Percentiles rank a stretch among this genome's conserved stretches.
Conservation (phyloP, 768 basidiomycete genomes). For the Boletus subcaerulescens region DNA sequence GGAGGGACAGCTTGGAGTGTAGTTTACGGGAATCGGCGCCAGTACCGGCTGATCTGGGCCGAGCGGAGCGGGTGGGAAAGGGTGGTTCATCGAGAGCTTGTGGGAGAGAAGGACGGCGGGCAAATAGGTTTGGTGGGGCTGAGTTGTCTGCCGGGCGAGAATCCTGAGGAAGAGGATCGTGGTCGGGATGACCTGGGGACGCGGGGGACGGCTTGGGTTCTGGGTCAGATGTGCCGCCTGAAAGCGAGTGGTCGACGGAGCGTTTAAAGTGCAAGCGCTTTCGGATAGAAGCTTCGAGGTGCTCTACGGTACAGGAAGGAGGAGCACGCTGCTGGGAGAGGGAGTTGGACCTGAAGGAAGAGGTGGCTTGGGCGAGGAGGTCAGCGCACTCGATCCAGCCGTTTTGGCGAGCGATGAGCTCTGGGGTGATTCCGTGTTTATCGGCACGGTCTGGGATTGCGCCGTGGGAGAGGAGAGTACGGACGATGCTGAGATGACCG, state of each 20-base stretch:
- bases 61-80: constrained; percentile 36
- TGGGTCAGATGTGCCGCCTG: constrained; percentile 33
- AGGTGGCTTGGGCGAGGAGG: constrained; percentile 64
- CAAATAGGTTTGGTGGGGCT: constrained; percentile 16
- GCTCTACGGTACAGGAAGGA: constrained; percentile 26
- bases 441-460: constrained; percentile 80
- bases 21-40: constrained; percentile 58
- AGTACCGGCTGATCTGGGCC: constrained; percentile 73
- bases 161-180: constrained; percentile 7
- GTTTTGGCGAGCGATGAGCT: constrained; percentile 75
- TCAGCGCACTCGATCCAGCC: constrained; percentile 79
- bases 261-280: constrained; percentile 69
- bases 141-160: constrained; percentile 2
- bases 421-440: constrained; percentile 90
- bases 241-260: constrained; percentile 70
- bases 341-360: constrained; percentile 21
- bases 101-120: constrained; percentile 70
- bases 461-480: constrained; percentile 78
- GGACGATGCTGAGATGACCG: constrained; percentile 77
- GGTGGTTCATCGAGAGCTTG: constrained; percentile 41
- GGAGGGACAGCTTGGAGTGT: constrained; percentile 69
- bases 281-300: constrained; percentile 33
- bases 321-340: constrained; percentile 17
- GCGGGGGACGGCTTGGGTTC: constrained; percentile 21
- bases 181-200: constrained; percentile 12